phyloP scores from a whole-genome alignment of 163 green algal genomes.

The Chlorella variabilis region DNA sequence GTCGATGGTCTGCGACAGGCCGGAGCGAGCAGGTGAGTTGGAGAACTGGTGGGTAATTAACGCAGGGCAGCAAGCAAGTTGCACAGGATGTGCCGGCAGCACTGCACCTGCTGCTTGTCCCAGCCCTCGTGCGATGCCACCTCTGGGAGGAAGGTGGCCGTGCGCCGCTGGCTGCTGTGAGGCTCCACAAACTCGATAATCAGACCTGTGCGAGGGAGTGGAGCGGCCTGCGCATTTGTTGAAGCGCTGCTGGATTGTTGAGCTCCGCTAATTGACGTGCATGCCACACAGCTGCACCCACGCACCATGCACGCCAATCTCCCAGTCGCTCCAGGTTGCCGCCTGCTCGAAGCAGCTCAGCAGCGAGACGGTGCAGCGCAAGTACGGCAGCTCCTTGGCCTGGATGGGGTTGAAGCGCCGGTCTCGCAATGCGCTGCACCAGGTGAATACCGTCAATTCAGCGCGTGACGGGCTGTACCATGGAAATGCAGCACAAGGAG shows the following conservation, averaged over 20 bases:
- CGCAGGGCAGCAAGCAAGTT: not conserved
- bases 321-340: constrained; percentile 70
- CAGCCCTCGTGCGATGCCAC: constrained; percentile 64
- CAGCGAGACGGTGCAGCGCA: constrained; percentile 76
- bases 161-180: constrained; percentile 37
- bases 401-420: constrained; percentile 72
- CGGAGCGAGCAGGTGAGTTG: not conserved
- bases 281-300: no score
- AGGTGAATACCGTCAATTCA: no score
- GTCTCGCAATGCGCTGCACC: constrained; percentile 67
- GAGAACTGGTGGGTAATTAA: not conserved
- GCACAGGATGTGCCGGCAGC: not conserved
- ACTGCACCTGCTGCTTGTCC: constrained; percentile 41
- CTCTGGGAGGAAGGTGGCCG: constrained; percentile 83
- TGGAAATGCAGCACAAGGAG: no score
- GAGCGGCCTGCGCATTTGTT: not conserved
- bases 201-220: constrained; percentile 46
- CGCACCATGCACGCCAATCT: constrained; percentile 65
- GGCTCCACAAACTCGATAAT: constrained; percentile 74
- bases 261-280: no score
- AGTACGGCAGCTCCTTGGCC: constrained; percentile 57
- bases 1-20: constrained; percentile 54
- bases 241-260: not conserved
- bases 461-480: no score
- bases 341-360: constrained; percentile 73